Percentiles rank a stretch among this genome's conserved stretches.
Conservation (phyloP, 495 filamentous ascomycete genomes). For the Podospora pseudoanserina region DNA sequence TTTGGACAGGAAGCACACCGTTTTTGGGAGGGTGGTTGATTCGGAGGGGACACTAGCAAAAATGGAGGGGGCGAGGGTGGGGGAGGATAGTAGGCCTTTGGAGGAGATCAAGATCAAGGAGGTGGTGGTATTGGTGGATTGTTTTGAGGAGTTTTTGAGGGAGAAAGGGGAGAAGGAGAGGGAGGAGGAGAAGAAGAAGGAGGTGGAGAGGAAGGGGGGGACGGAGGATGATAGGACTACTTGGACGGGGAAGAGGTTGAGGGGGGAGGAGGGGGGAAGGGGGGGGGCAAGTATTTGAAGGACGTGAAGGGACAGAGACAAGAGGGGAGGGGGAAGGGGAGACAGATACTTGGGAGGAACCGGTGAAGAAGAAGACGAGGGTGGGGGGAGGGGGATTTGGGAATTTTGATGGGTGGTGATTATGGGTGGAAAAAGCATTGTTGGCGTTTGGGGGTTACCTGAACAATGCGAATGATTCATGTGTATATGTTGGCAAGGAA, state of each 20-base stretch:
- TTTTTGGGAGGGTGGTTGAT: slow-evolving; percentile 82
- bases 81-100: slow-evolving; percentile 66
- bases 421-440: too few relatives aligned
- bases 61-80: slow-evolving; percentile 69
- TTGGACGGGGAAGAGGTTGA: slow-evolving; percentile 84
- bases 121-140: slow-evolving; percentile 85
- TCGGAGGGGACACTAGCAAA: slow-evolving; percentile 61
- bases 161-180: slow-evolving; percentile 53
- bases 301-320: slow-evolving; percentile 29
- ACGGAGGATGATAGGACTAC: slow-evolving; percentile 81
- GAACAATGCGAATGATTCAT: too few relatives aligned
- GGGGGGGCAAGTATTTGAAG: slow-evolving; percentile 70
- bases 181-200: slow-evolving; percentile 50
- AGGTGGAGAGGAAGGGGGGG: slow-evolving; percentile 47
- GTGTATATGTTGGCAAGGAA: too few relatives aligned
- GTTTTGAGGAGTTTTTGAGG: slow-evolving; percentile 87
- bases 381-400: slow-evolving; percentile 71
- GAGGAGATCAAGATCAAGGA: slow-evolving; percentile 77
- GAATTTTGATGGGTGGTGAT: slow-evolving; percentile 81
- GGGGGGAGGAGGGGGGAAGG: slow-evolving; percentile 47
- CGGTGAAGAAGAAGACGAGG: slow-evolving; percentile 76
- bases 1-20: slow-evolving; percentile 92
- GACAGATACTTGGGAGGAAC: slow-evolving; percentile 58
- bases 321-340: slow-evolving; percentile 56
- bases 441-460: too few relatives aligned